These are phyloP conservation scores for Phytophthora hybrid DNA, from an alignment of 352 stramenopile genomes.

Conservation along the genomic window DNA sequence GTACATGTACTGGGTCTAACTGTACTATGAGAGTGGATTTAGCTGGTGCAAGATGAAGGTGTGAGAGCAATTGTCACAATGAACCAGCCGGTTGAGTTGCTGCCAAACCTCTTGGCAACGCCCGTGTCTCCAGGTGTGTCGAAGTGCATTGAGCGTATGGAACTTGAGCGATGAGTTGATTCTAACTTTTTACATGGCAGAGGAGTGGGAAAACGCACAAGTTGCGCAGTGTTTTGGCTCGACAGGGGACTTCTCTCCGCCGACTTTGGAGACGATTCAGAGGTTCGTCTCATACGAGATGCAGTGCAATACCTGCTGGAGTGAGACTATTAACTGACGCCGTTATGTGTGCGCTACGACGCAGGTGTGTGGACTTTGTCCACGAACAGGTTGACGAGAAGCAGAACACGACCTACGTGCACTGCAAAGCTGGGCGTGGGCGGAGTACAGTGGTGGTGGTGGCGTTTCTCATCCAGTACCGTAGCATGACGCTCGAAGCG, in stretches of 20 bases:
- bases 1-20: too few relatives aligned
- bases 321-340: not conserved
- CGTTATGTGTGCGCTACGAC: not conserved
- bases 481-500: constrained; percentile 61
- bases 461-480: constrained; percentile 74
- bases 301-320: not conserved
- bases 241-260: constrained; percentile 74
- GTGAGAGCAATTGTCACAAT: constrained; percentile 82
- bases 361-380: constrained; percentile 69
- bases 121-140: constrained; percentile 64
- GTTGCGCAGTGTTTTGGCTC: constrained; percentile 72
- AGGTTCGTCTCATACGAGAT: constrained; percentile 28
- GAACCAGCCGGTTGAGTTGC: constrained; percentile 75
- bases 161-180: not conserved
- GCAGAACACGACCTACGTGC: constrained; percentile 75
- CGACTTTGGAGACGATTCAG: constrained; percentile 69
- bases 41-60: constrained; percentile 64
- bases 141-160: not conserved
- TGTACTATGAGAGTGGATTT: not conserved
- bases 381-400: constrained; percentile 61
- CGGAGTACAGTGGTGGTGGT: constrained; percentile 80
- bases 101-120: constrained; percentile 68
- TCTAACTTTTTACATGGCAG: constrained; percentile 23
- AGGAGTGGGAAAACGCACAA: constrained; percentile 56
- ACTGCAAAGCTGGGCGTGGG: constrained; percentile 84